Conservation (phyloP, 257 asterid genomes). For the Solanum pimpinellifolium region DNA sequence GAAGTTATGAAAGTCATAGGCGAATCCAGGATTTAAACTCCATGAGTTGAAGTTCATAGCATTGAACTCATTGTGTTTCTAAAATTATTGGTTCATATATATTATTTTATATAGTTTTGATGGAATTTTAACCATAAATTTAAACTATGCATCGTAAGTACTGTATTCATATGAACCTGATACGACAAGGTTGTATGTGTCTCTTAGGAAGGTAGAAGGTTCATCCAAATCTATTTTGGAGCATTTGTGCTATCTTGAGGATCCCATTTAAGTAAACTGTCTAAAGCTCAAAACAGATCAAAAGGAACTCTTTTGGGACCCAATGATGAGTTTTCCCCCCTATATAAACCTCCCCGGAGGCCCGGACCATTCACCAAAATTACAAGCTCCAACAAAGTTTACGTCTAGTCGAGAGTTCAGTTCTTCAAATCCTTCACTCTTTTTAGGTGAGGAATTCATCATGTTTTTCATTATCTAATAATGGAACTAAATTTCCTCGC, state of each 20-base stretch:
- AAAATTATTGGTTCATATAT: background rate
- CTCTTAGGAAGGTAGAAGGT: background rate
- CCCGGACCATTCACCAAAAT: slow-evolving; percentile 15
- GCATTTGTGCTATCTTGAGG: slow-evolving; percentile 15
- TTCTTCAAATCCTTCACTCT: background rate
- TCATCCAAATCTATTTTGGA: slow-evolving; percentile 3
- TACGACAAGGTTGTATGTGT: background rate
- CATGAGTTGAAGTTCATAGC: background rate
- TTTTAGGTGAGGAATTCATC: background rate
- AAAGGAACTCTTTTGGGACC: slow-evolving; percentile 14
- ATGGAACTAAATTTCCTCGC: background rate
- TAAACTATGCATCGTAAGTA: background rate
- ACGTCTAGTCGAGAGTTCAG: background rate
- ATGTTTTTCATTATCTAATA: background rate
- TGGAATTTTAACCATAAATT: background rate
- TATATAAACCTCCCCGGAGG: slow-evolving; percentile 29
- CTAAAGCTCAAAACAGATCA: background rate
- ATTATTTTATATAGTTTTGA: background rate
- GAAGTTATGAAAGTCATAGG: background rate
- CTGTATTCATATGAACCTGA: background rate
- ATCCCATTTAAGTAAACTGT: slow-evolving; percentile 19
- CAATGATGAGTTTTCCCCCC: slow-evolving; percentile 10
- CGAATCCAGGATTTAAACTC: background rate
- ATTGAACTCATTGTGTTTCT: background rate
- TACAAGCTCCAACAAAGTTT: slow-evolving; percentile 11